A percentile compares a stretch with the other conserved stretches of the same genome.
Evolutionary conservation across 768 basidiomycete genomes (phyloP).

Genomic region (Panellus pusillus): DNA sequence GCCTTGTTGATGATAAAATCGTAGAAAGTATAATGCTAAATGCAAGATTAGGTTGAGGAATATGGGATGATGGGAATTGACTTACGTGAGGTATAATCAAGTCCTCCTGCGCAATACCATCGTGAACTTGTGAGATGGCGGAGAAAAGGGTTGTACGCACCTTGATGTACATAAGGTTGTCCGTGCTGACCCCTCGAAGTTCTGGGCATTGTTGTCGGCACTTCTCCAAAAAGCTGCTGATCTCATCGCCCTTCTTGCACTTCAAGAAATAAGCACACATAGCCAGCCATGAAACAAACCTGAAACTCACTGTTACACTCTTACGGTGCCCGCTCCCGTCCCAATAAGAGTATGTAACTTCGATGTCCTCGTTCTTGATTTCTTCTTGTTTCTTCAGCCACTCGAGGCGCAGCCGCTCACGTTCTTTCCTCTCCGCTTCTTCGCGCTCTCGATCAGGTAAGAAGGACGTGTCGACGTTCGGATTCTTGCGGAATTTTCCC

Average conservation of each 20-base stretch:
- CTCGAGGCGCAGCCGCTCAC: slow-evolving; percentile 86
- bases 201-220: slow-evolving; percentile 93
- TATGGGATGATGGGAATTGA: slow-evolving; percentile 1
- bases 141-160: slow-evolving; percentile 34
- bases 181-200: slow-evolving; percentile 83
- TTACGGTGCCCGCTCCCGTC: slow-evolving; percentile 97
- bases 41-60: slow-evolving; percentile 1
- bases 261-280: slow-evolving; percentile 31
- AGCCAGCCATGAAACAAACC: background rate
- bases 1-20: slow-evolving; percentile 99
- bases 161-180: slow-evolving; percentile 99
- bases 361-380: slow-evolving; percentile 72
- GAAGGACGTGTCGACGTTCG: slow-evolving; percentile 96
- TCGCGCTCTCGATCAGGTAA: slow-evolving; percentile 97
- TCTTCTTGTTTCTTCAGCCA: slow-evolving; percentile 79
- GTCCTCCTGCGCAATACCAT: slow-evolving; percentile 68
- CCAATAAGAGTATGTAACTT: slow-evolving; percentile 96
- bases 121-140: slow-evolving; percentile 1
- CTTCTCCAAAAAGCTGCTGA: slow-evolving; percentile 87
- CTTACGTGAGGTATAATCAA: slow-evolving; percentile 94
- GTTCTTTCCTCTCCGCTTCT: slow-evolving; percentile 83
- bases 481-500: slow-evolving; percentile 89
- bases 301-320: slow-evolving; percentile 71
- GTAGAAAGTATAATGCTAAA: slow-evolving; percentile 96
- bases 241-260: slow-evolving; percentile 97